phyloP scores from a whole-genome alignment of 768 basidiomycete genomes.

The Pluteus cervinus region DNA sequence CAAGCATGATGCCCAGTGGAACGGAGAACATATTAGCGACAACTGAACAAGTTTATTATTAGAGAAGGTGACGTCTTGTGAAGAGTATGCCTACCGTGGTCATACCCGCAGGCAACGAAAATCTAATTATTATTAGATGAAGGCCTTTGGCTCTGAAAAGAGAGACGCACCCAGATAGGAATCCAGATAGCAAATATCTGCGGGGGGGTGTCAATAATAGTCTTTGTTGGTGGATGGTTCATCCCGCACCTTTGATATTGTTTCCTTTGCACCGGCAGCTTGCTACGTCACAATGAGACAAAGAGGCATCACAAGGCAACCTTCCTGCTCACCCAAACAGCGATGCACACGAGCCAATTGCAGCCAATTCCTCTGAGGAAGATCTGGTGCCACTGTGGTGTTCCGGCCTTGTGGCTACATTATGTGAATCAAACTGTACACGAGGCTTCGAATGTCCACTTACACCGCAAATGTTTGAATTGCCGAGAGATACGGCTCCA shows the following conservation, averaged over 20 bases:
- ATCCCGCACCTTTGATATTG: constrained; percentile 58
- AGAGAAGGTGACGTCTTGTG: not conserved
- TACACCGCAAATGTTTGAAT: constrained; percentile 54
- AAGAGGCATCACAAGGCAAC: not conserved
- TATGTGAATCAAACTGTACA: constrained; percentile 1
- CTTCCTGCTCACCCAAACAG: constrained; percentile 57
- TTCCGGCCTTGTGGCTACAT: constrained; percentile 51
- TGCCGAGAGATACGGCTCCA: constrained; percentile 50
- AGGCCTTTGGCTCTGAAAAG: too few species aligned
- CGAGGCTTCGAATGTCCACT: constrained; percentile 14
- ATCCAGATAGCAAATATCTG: constrained; percentile 64
- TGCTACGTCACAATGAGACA: constrained; percentile 36
- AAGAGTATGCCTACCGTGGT: constrained; percentile 47
- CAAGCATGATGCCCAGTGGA: constrained; percentile 65
- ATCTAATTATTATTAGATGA: too few species aligned
- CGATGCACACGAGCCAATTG: constrained; percentile 72
- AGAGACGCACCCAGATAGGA: constrained; percentile 62
- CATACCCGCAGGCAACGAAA: constrained; percentile 66
- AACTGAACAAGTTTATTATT: constrained; percentile 28
- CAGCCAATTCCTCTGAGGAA: constrained; percentile 71
- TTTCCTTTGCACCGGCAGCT: constrained; percentile 62
- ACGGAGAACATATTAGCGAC: constrained; percentile 76
- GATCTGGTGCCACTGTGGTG: constrained; percentile 67
- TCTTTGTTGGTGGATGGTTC: not conserved
- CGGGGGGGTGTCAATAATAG: not conserved